Percentiles rank a stretch among this genome's conserved stretches.
Conservation (phyloP, 495 filamentous ascomycete species). For the Paragyromitra xinjiangensis region DNA sequence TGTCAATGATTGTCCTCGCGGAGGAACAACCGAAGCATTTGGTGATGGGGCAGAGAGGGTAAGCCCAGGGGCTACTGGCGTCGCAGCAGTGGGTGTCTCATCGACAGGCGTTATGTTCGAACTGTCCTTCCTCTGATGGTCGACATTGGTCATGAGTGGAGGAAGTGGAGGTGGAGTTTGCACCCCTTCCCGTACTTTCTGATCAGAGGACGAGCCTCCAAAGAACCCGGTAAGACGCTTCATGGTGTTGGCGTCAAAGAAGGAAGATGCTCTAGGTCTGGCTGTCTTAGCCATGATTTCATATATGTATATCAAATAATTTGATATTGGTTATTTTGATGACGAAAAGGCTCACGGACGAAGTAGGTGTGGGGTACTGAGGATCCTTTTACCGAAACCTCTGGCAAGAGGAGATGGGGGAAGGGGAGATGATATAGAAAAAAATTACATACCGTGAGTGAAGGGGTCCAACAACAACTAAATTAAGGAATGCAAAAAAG, state of each 20-base stretch:
- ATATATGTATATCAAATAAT: neutral
- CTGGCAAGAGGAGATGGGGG: conserved; percentile 36
- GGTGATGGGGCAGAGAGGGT: conserved; percentile 28
- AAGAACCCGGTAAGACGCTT: conserved; percentile 50
- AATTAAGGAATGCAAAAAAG: conserved; percentile 31
- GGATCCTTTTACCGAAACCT: conserved; percentile 25
- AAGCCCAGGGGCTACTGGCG: conserved; percentile 12
- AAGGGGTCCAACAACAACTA: conserved; percentile 26
- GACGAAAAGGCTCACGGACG: conserved; percentile 7
- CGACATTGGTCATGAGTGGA: conserved; percentile 19
- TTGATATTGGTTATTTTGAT: neutral
- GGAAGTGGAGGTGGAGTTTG: conserved; percentile 26
- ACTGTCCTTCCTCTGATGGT: conserved; percentile 29
- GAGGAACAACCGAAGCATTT: conserved; percentile 13
- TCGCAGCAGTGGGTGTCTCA: neutral
- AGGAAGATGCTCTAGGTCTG: conserved; percentile 43
- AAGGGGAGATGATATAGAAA: conserved; percentile 44
- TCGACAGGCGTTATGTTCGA: neutral
- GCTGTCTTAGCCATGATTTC: conserved; percentile 48
- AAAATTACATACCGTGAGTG: conserved; percentile 30
- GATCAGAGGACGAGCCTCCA: conserved; percentile 43
- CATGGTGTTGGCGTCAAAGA: conserved; percentile 47
- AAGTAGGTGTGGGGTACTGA: conserved; percentile 19
- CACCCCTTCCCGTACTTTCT: conserved; percentile 32
- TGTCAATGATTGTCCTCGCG: conserved; percentile 37